A percentile compares a stretch with the other conserved stretches of the same genome.
phyloP scores from a whole-genome alignment of 2,329 filamentous ascomycete genomes.

The Penicillium sp. region DNA sequence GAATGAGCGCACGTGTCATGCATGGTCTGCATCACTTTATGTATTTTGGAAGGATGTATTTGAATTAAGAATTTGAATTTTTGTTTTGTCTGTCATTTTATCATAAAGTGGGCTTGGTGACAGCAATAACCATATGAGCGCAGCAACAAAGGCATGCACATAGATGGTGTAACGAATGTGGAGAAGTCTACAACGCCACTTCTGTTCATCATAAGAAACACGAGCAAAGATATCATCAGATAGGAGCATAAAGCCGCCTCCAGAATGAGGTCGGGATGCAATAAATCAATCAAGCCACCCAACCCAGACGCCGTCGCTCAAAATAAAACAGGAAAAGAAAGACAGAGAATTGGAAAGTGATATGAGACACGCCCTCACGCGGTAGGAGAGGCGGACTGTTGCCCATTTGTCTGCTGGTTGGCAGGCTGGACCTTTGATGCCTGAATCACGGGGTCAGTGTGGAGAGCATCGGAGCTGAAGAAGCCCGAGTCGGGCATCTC shows the following conservation, averaged over 20 bases:
- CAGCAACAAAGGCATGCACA: neutral
- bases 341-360: slow-evolving; percentile 1
- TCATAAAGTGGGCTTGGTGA: neutral
- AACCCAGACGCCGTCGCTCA: slow-evolving; percentile 26
- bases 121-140: neutral
- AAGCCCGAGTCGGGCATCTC: slow-evolving; percentile 36
- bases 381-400: slow-evolving; percentile 13
- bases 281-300: slow-evolving; percentile 15
- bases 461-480: slow-evolving; percentile 36
- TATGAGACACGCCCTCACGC: slow-evolving; percentile 3
- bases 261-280: slow-evolving; percentile 5
- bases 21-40: too few relatives aligned
- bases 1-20: too few relatives aligned
- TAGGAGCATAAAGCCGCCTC: neutral
- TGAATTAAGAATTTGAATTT: neutral
- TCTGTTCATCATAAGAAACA: slow-evolving; percentile 15
- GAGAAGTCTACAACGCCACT: slow-evolving; percentile 6
- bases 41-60: neutral
- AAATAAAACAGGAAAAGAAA: slow-evolving; percentile 14
- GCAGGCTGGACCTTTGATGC: slow-evolving; percentile 24
- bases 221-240: slow-evolving; percentile 5
- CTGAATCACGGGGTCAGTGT: slow-evolving; percentile 23
- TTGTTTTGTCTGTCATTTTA: neutral
- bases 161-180: neutral
- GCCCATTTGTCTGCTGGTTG: slow-evolving; percentile 9